Evolutionary conservation across 495 filamentous ascomycete species (phyloP).

Genomic region (Immersiella caudata): DNA sequence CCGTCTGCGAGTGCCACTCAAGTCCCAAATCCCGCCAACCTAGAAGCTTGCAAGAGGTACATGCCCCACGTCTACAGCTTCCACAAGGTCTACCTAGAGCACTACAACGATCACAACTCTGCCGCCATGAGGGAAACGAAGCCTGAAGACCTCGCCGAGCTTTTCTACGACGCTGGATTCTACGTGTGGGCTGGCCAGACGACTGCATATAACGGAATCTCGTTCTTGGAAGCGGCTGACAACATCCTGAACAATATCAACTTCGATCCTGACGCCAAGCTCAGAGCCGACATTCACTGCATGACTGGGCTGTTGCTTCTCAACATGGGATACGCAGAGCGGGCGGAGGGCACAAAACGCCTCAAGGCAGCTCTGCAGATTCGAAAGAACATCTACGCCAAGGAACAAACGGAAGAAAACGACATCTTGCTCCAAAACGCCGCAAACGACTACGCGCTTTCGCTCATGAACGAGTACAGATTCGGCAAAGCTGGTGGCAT

Average conservation of each 20-base stretch:
- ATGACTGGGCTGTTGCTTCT: constrained; percentile 28
- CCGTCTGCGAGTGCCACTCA: constrained; percentile 20
- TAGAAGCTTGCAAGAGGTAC: constrained; percentile 22
- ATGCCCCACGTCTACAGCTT: constrained; percentile 27
- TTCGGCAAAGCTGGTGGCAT: constrained; percentile 30
- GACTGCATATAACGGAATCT: constrained; percentile 24
- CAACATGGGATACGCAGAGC: constrained; percentile 23
- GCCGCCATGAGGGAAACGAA: constrained; percentile 1
- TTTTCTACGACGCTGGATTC: constrained; percentile 36
- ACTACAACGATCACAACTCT: not conserved
- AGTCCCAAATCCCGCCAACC: constrained; percentile 22
- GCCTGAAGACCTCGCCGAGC: constrained; percentile 25
- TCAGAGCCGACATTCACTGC: constrained; percentile 31
- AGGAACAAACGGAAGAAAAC: constrained; percentile 2
- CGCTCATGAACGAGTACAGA: constrained; percentile 27
- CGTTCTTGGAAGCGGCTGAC: constrained; percentile 31
- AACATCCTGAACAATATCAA: constrained; percentile 16
- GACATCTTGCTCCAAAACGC: constrained; percentile 32
- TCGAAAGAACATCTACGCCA: constrained; percentile 2
- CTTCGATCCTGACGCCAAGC: constrained; percentile 13
- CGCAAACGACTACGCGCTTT: constrained; percentile 25
- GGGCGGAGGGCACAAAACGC: constrained; percentile 7
- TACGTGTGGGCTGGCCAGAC: constrained; percentile 29
- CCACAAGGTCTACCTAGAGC: constrained; percentile 10
- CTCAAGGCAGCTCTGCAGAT: constrained; percentile 20